Conservation (phyloP, 257 asterid species). For the Nemophila menziesii region DNA sequence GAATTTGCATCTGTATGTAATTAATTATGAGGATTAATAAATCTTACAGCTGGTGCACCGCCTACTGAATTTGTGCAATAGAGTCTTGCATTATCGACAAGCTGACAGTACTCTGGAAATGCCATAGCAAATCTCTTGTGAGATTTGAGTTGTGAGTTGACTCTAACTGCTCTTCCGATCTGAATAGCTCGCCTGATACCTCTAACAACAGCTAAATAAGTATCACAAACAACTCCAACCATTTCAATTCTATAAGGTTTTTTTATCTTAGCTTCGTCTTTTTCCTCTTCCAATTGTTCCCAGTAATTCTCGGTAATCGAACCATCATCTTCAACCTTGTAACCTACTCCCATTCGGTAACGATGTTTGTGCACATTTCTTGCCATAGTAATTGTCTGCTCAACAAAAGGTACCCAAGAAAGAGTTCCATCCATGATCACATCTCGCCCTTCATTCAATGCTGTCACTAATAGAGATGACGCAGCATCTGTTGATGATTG, state of each 20-base stretch:
- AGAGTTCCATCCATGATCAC: conserved; percentile 97
- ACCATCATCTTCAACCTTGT: conserved; percentile 65
- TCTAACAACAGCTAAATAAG: conserved; percentile 79
- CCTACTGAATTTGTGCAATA: conserved; percentile 54
- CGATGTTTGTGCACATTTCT: conserved; percentile 62
- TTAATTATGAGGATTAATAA: too few relatives aligned
- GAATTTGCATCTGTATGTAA: too few relatives aligned
- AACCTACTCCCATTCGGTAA: conserved; percentile 86
- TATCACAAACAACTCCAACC: conserved; percentile 91
- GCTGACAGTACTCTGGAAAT: conserved; percentile 48
- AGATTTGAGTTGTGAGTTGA: conserved; percentile 65
- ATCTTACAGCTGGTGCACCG: conserved; percentile 52
- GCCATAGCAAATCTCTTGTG: conserved; percentile 89
- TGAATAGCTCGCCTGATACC: conserved; percentile 94
- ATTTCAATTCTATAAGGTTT: conserved; percentile 79
- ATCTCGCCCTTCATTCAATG: conserved; percentile 87
- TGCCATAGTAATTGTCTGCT: conserved; percentile 82
- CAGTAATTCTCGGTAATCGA: conserved; percentile 63
- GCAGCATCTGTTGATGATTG: conserved; percentile 94
- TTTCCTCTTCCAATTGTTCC: conserved; percentile 41
- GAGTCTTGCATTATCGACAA: conserved; percentile 80
- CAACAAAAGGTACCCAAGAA: conserved; percentile 92
- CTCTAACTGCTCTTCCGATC: conserved; percentile 84
- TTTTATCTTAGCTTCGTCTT: conserved; percentile 14
- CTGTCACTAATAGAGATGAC: conserved; percentile 81